phyloP scores from a whole-genome alignment of 2,329 filamentous ascomycete genomes.

The Lecanicillium sp. region DNA sequence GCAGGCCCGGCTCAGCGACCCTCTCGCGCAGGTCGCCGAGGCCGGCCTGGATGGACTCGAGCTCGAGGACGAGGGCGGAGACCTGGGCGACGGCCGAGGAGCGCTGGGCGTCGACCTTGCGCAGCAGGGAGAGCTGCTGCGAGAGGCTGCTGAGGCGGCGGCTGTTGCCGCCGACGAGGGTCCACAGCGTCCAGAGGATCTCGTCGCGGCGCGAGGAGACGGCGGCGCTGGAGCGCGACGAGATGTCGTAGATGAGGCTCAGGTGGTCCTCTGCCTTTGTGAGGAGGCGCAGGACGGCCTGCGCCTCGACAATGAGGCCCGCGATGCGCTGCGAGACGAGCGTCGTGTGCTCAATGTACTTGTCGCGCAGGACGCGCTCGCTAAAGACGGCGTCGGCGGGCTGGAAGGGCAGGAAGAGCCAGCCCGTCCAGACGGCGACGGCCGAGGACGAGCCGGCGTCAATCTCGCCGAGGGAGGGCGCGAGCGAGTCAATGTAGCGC shows the following conservation, averaged over 20 bases:
- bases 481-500: slow-evolving; percentile 58
- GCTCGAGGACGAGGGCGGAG: slow-evolving; percentile 60
- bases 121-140: slow-evolving; percentile 55
- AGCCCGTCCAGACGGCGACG: slow-evolving; percentile 31
- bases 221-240: slow-evolving; percentile 53
- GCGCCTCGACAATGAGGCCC: slow-evolving; percentile 60
- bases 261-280: slow-evolving; percentile 63
- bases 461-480: slow-evolving; percentile 20
- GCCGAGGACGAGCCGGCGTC: slow-evolving; percentile 23
- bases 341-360: slow-evolving; percentile 66
- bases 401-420: slow-evolving; percentile 55
- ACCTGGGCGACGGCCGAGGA: slow-evolving; percentile 60
- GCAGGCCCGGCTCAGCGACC: slow-evolving; percentile 57
- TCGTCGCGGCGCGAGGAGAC: slow-evolving; percentile 54
- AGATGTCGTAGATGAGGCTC: slow-evolving; percentile 60
- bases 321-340: slow-evolving; percentile 64
- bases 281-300: slow-evolving; percentile 58
- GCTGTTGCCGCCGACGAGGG: slow-evolving; percentile 63
- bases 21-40: slow-evolving; percentile 65
- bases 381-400: slow-evolving; percentile 38
- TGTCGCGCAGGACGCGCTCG: slow-evolving; percentile 58
- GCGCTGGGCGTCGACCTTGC: slow-evolving; percentile 59
- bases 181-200: slow-evolving; percentile 65
- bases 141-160: slow-evolving; percentile 52
- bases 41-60: slow-evolving; percentile 64